Evolutionary conservation across 73 alveolate species (phyloP), one percentile per base, ranked within the genome.

Genomic region (Symbiodinium natans): DNA sequence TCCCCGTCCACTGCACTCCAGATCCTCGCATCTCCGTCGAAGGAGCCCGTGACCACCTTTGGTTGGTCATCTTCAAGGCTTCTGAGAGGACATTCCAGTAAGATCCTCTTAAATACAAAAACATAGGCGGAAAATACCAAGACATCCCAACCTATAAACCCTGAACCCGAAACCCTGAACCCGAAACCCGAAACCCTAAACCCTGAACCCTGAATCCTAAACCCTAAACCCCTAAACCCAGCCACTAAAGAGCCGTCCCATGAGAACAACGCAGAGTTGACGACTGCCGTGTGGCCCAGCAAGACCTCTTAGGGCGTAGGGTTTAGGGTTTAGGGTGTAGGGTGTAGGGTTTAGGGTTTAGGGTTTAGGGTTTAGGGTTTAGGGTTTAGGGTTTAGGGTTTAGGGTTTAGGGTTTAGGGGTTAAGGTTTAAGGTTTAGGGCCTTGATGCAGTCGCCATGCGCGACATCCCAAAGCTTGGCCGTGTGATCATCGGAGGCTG

Each of bases 401-500:
- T 8, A 10, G 8, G 63, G 15, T 0, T 25, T n/a, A n/a, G n/a
- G n/a, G n/a, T n/a, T n/a, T n/a, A n/a, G n/a, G n/a, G n/a, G n/a
- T n/a, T n/a, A n/a, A n/a, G n/a, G n/a, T n/a, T n/a, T n/a, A n/a
- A n/a, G n/a, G n/a, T n/a, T n/a, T n/a, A n/a, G 52, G 27, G 34
- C 82, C 93, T 88, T 56, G 54, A 88, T 41, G 82, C 95, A 88
- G 36, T 88, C 86, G 0, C 95, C 95, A 38, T 74, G 33, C 38
- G 21, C 99, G 38, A 93, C 92, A n/a, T 93, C 93, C 99, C 99
- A 93, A 31, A 93, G 63, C 71, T 82, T 80, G 10, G 93, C 93
- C 9, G 99, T 82, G 93, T 93, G 92, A 29, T 93, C 99, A 19
- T 83, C 99, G 34, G 99, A 93, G 42, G 93, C 42, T 33, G 99